Conservation (phyloP, 192 early-diverging fungal genomes). For the Fimicolochytrium jonesii region DNA sequence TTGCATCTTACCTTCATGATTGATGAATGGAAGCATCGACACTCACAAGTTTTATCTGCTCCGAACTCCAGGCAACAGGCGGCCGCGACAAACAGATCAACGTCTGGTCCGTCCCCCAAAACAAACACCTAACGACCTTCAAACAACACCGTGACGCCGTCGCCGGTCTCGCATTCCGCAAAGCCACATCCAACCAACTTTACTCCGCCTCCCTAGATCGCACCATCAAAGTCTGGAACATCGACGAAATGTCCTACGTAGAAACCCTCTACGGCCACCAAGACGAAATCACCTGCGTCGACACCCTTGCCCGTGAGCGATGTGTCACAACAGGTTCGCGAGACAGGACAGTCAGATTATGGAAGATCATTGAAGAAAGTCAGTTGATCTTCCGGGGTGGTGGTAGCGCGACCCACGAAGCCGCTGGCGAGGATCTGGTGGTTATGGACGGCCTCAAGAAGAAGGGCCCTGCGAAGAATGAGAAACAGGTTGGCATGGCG, state of each 20-base stretch:
- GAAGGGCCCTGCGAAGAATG: slow-evolving; percentile 29
- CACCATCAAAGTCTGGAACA: slow-evolving; percentile 96
- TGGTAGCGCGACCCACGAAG: slow-evolving; percentile 12
- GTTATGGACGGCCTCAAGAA: slow-evolving; percentile 44
- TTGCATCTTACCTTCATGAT: too few species aligned
- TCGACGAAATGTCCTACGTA: slow-evolving; percentile 85
- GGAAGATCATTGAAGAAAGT: slow-evolving; percentile 93
- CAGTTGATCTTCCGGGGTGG: slow-evolving; percentile 91
- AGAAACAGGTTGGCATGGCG: slow-evolving; percentile 18
- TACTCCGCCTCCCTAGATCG: slow-evolving; percentile 90
- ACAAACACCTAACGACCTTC: slow-evolving; percentile 70
- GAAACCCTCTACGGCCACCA: slow-evolving; percentile 96
- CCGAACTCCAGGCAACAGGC: slow-evolving; percentile 71
- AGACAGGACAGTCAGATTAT: slow-evolving; percentile 85
- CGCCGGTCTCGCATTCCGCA: slow-evolving; percentile 79
- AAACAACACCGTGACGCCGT: slow-evolving; percentile 91
- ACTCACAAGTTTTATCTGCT: slow-evolving; percentile 1
- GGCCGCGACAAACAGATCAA: slow-evolving; percentile 88
- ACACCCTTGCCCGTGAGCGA: slow-evolving; percentile 78
- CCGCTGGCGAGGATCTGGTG: slow-evolving; percentile 39
- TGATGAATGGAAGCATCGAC: background rate
- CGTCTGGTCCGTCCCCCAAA: slow-evolving; percentile 81
- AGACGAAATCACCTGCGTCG: slow-evolving; percentile 78
- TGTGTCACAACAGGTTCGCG: slow-evolving; percentile 87
- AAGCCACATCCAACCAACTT: slow-evolving; percentile 68